Evolutionary conservation across 805 yeast genomes (phyloP), one percentile per base, ranked within the genome.

Genomic region (Metschnikowia peoriensis): DNA sequence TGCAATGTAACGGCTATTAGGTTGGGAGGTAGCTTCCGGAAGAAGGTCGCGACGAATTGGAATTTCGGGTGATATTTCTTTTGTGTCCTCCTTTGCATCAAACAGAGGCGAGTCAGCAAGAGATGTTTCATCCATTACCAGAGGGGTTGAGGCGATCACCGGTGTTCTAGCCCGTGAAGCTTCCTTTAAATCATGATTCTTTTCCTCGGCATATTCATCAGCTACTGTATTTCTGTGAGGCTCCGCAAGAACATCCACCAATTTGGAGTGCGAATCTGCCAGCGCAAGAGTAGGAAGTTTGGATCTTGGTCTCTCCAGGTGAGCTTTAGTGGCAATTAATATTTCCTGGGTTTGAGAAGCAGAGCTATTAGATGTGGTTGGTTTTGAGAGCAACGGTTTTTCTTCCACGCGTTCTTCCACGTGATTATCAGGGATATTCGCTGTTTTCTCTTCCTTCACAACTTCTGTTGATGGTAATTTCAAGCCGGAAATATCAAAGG

Each of bases 401-500:
- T 22, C 28, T 32, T 22, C 22, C 22, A 4, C 22, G 4, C 22
- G 22, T 22, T 22, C 22, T 22, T 22, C 22, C 22, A 22, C 22
- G 22, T 22, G 22, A 22, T 22, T 22, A 3, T 4, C 22, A 22
- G 22, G 22, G 22, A 22, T 22, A 22, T 22, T 22, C 4, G 4
- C 22, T 22, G 22, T 22, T 22, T 22, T 22, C 22, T 22, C 22
- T 22, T 22, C 22, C 22, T 22, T 22, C 22, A 4, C 22, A 22
- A 4, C 43, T 7, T n/a, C n/a, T 6, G 44, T 8, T 29, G 38
- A 28, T 16, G 48, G 49, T 35, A 49, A 28, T n/a, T 72, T 68
- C 38, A 79, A 60, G 1, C 80, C 86, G 37, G 69, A 76, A 47
- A 80, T 80, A 47, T 76, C 69, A 50, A 73, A 63, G 0, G 80